phyloP scores from a whole-genome alignment of 805 yeast genomes.

The Ascoidea tarda region DNA sequence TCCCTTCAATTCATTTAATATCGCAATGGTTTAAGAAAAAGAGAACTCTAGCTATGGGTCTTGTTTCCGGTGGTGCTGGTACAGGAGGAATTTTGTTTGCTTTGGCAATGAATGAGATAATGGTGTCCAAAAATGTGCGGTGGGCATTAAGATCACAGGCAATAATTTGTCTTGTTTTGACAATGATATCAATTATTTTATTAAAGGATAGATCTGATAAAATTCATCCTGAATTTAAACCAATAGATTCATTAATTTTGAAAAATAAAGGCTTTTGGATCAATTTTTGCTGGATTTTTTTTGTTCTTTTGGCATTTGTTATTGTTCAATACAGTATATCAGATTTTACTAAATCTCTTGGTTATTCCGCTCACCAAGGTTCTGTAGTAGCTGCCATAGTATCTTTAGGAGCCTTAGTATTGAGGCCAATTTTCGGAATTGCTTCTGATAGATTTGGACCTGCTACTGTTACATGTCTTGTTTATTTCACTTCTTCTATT shows the following conservation, averaged over 20 bases:
- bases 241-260: slow-evolving; percentile 28
- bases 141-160: slow-evolving; percentile 25
- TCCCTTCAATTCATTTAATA: slow-evolving; percentile 31
- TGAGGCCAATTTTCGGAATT: slow-evolving; percentile 42
- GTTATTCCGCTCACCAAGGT: slow-evolving; percentile 39
- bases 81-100: slow-evolving; percentile 29
- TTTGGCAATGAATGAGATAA: slow-evolving; percentile 21
- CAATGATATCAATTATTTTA: slow-evolving; percentile 19
- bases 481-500: slow-evolving; percentile 24
- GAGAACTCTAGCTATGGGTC: slow-evolving; percentile 25
- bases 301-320: slow-evolving; percentile 47
- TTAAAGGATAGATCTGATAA: slow-evolving; percentile 24
- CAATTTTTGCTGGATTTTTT: slow-evolving; percentile 24
- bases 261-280: slow-evolving; percentile 28
- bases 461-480: slow-evolving; percentile 26
- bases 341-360: slow-evolving; percentile 45
- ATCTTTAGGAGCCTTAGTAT: slow-evolving; percentile 38
- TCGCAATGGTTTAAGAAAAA: slow-evolving; percentile 46
- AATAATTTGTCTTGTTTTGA: slow-evolving; percentile 21
- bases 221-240: slow-evolving; percentile 20
- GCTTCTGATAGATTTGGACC: slow-evolving; percentile 39
- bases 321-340: slow-evolving; percentile 43
- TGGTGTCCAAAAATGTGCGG: slow-evolving; percentile 16
- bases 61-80: slow-evolving; percentile 27
- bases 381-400: slow-evolving; percentile 47